Evolutionary conservation across 495 filamentous ascomycete species (phyloP), one percentile per base, ranked within the genome.

Genomic region (Terfezia boudieri): DNA sequence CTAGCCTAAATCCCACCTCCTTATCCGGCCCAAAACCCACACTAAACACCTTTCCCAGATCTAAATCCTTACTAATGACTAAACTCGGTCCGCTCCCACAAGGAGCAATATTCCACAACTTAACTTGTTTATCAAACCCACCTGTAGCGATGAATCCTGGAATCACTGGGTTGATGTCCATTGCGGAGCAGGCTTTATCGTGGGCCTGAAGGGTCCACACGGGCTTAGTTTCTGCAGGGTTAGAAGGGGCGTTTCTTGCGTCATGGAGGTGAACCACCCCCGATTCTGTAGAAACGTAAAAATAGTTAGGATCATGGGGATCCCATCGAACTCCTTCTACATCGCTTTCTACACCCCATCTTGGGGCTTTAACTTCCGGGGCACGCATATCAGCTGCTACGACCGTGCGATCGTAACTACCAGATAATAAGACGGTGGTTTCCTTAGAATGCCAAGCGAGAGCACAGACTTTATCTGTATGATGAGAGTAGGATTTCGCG

Each of bases 161-260:
- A 55, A 99, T 84, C 38, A 76, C 68, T 1, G 80, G 73, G 69
- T 94, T 94, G 67, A 94, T 76, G 66, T 94, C 89, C 63, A 99
- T 94, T n/a, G 85, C 77, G 4, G 88, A 92, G n/a, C 95, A 73
- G 5, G 85, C 83, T 60, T 87, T 80, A 64, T 94, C 86, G 70
- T 99, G 90, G 4, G 90, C 90, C 69, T 96, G 92, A 26, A 99
- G 71, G 12, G 79, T 82, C 92, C 92, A 99, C 11, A 89, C 77
- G 8, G 92, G 79, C 65, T 86, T 93, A 59, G 79, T 82, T 9
- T 74, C 71, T 23, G 78, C 73, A 0, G 86, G 84, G 46, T 74
- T 74, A 50, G 79, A 65, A 37, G 84, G 80, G 8, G 74, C 70
- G 17, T 76, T 77, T 8, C 90, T 79, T 20, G 76, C 72, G 63